Evolutionary conservation across 495 filamentous ascomycete species (phyloP).

Genomic region (Neurospora sublineolata): DNA sequence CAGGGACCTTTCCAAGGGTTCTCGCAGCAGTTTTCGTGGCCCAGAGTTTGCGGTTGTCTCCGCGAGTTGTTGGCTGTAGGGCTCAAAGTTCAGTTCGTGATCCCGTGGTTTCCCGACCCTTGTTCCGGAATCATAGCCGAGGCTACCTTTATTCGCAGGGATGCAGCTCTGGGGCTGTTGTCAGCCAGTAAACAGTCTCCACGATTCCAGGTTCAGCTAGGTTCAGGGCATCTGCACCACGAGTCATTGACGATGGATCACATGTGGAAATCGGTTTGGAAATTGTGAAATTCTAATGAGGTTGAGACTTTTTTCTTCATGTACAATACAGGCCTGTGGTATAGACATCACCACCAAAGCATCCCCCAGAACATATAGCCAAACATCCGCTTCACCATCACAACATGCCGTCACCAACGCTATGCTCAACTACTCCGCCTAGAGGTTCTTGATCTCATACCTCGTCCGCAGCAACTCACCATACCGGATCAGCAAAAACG

Average conservation of each 20-base stretch:
- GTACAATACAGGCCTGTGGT: neutral
- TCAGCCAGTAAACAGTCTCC: neutral
- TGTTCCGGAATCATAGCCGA: slow-evolving; percentile 1
- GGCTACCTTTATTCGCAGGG: neutral
- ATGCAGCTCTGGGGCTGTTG: neutral
- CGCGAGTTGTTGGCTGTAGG: neutral
- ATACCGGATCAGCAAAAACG: slow-evolving; percentile 40
- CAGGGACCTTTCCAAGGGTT: neutral
- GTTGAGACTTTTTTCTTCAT: neutral
- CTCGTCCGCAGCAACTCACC: slow-evolving; percentile 38
- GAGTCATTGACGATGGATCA: neutral
- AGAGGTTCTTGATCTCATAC: slow-evolving; percentile 31
- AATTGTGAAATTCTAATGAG: neutral
- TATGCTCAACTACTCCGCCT: neutral
- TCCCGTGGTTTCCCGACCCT: slow-evolving; percentile 4
- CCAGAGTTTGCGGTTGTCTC: neutral
- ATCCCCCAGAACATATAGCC: neutral
- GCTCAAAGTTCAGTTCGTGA: neutral
- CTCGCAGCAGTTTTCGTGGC: neutral
- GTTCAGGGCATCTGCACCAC: neutral
- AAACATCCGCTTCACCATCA: neutral
- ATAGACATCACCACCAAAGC: neutral
- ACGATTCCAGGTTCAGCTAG: neutral
- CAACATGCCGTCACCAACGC: neutral
- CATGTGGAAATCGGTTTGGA: neutral